Evolutionary conservation across 129 eudicot species (phyloP).

Genomic region (Scalesia atractyloides): DNA sequence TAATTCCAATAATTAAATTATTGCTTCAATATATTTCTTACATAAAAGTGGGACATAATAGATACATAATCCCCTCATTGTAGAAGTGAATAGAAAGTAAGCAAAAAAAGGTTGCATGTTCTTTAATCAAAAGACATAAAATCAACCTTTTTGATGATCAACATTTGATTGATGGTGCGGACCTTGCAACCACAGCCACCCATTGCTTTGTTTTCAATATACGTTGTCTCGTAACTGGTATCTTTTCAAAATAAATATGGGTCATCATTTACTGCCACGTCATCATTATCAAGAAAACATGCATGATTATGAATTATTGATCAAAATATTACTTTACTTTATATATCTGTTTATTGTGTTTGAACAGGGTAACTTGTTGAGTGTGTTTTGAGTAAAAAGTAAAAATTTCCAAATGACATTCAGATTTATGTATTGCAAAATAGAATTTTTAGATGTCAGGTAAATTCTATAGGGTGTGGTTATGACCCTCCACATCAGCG

Average conservation of each 20-base stretch:
- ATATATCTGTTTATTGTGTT: not conserved
- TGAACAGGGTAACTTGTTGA: not conserved
- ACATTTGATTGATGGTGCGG: conserved; percentile 34
- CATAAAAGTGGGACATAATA: not conserved
- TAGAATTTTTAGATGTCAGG: no score
- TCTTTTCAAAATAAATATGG: not conserved
- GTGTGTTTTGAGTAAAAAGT: not conserved
- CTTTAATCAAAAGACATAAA: conserved; percentile 17
- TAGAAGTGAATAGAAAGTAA: conserved; percentile 8
- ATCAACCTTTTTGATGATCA: conserved; percentile 26
- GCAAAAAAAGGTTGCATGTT: conserved; percentile 20
- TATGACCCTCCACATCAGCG: no score
- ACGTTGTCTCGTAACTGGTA: not conserved
- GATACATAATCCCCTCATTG: not conserved
- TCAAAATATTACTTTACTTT: not conserved
- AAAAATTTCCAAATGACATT: not conserved
- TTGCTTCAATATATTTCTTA: not conserved
- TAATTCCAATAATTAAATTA: not conserved
- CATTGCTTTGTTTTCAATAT: conserved; percentile 25
- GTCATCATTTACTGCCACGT: not conserved
- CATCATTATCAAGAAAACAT: not conserved
- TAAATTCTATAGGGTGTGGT: no score
- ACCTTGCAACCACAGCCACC: conserved; percentile 2
- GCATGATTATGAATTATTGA: not conserved
- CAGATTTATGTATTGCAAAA: no score